Percentiles rank a stretch among this genome's conserved stretches.
Evolutionary conservation across 306 rosid genomes (phyloP).

Genomic region (Biancaea sappan): DNA sequence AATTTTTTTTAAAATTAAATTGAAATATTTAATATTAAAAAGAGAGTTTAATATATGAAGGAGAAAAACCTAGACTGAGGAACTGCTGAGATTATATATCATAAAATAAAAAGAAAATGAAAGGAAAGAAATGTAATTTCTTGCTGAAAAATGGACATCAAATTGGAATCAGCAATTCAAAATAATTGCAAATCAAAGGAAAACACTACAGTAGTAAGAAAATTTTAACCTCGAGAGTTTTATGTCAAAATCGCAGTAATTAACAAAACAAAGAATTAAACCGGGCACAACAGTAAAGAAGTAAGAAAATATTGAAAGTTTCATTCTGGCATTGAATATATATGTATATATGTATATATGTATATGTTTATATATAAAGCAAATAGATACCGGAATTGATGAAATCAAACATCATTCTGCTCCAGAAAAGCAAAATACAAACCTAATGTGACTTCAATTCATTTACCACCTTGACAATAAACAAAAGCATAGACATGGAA

Average conservation of each 20-base stretch:
- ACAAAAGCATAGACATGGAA: neutral
- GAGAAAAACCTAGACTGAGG: neutral
- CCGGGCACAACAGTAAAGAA: neutral
- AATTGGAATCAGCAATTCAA: neutral
- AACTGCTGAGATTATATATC: neutral
- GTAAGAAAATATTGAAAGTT: slow-evolving; percentile 7
- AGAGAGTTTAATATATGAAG: no score
- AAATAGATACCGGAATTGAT: neutral
- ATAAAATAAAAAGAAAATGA: neutral
- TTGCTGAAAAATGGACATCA: neutral
- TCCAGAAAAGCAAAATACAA: neutral
- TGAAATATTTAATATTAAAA: no score
- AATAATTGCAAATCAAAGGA: neutral
- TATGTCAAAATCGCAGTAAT: neutral
- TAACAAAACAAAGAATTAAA: neutral
- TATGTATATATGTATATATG: no score
- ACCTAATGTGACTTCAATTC: neutral
- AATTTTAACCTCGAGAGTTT: neutral
- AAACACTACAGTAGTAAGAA: neutral
- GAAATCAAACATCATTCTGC: neutral
- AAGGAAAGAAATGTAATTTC: neutral
- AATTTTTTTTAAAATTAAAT: no score
- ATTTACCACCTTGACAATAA: neutral
- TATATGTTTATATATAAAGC: no score
- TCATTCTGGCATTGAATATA: neutral